These are phyloP conservation scores for Ajuga chamaepitys DNA, from an alignment of 257 asterid genomes.

Conservation along the genomic window DNA sequence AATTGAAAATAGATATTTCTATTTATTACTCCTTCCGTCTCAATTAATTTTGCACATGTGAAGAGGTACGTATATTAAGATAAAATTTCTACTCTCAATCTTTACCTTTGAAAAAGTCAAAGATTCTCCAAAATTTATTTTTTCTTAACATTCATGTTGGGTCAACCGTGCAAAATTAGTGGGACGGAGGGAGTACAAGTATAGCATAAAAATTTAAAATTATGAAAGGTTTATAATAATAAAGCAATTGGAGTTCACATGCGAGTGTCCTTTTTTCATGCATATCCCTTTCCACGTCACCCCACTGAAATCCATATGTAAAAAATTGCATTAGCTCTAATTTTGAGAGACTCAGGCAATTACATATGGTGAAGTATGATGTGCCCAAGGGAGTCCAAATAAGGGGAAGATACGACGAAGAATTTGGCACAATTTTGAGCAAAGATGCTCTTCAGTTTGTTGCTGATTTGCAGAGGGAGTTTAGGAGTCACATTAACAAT, in stretches of 20 bases:
- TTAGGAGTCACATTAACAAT: slow-evolving; percentile 48
- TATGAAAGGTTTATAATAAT: too few relatives aligned
- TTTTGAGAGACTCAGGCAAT: not conserved
- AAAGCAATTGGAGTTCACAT: not conserved
- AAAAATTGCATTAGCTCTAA: not conserved
- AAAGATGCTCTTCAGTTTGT: slow-evolving; percentile 73
- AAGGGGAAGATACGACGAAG: slow-evolving; percentile 70
- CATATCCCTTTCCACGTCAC: not conserved
- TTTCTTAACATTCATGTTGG: too few relatives aligned
- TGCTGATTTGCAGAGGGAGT: slow-evolving; percentile 66
- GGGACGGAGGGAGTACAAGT: too few relatives aligned
- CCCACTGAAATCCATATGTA: not conserved
- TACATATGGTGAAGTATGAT: slow-evolving; percentile 43
- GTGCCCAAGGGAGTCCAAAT: slow-evolving; percentile 70
- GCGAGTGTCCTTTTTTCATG: not conserved
- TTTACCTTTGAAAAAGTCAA: too few relatives aligned
- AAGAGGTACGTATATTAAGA: too few relatives aligned
- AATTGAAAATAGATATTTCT: too few relatives aligned
- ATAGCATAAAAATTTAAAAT: too few relatives aligned
- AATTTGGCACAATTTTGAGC: slow-evolving; percentile 42
- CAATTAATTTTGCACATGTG: too few relatives aligned
- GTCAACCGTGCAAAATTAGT: too few relatives aligned
- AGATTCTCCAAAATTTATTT: too few relatives aligned
- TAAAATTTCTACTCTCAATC: too few relatives aligned
- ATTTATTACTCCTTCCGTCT: too few relatives aligned